Evolutionary conservation across 2,329 filamentous ascomycete genomes (phyloP).

Genomic region (Microascus cirrosus): DNA sequence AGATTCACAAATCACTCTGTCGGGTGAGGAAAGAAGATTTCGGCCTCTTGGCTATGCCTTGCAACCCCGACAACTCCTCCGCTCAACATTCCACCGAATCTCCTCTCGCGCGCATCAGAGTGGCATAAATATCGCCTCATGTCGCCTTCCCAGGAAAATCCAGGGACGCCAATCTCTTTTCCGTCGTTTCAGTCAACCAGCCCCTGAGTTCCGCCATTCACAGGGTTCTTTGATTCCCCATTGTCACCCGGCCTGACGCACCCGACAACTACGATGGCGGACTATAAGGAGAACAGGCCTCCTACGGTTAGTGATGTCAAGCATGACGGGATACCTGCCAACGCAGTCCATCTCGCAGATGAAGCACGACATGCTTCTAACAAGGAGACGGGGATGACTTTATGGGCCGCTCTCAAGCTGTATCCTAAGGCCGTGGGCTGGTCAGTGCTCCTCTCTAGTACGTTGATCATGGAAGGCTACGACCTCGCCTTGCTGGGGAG

Average conservation of each 20-base stretch:
- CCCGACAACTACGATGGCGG: not conserved
- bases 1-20: no score
- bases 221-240: not conserved
- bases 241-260: not conserved
- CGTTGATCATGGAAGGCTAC: conserved; percentile 39
- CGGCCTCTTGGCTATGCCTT: no score
- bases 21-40: no score
- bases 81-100: no score
- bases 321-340: conserved; percentile 7
- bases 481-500: conserved; percentile 37
- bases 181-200: no score
- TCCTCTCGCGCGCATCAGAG: no score
- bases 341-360: conserved; percentile 15
- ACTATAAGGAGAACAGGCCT: not conserved
- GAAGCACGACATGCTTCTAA: conserved; percentile 35
- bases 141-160: no score
- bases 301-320: not conserved
- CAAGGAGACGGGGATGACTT: conserved; percentile 58
- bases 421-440: conserved; percentile 50
- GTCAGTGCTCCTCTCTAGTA: conserved; percentile 32
- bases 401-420: conserved; percentile 64
- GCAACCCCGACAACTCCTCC: no score
- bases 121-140: no score
- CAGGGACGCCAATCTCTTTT: no score
- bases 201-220: no score